Evolutionary conservation across 129 eudicot genomes (phyloP).

Genomic region (Artemisia tridentata): DNA sequence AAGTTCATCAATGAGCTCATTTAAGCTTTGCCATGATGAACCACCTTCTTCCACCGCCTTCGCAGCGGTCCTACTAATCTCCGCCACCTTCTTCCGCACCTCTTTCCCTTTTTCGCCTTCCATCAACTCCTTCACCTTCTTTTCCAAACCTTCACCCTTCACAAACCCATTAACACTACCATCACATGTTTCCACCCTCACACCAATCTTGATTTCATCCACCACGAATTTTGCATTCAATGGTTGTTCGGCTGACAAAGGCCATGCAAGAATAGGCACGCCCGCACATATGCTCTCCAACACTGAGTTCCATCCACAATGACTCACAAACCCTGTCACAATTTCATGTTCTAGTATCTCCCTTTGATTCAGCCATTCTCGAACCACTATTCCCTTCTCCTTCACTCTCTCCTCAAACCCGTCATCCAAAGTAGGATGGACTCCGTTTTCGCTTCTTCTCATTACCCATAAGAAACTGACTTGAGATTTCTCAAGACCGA

Average conservation of each 20-base stretch:
- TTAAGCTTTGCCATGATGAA: constrained; percentile 35
- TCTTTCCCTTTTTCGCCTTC: constrained; percentile 38
- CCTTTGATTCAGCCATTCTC: constrained; percentile 35
- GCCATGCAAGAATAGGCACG: constrained; percentile 40
- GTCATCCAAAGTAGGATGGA: background rate
- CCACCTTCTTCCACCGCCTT: constrained; percentile 43
- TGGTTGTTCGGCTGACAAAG: constrained; percentile 36
- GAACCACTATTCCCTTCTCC: constrained; percentile 23
- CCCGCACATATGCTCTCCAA: constrained; percentile 29
- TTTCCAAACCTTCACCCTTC: constrained; percentile 29
- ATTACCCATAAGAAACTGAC: constrained; percentile 57
- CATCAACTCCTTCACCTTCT: constrained; percentile 48
- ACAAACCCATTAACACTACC: constrained; percentile 42
- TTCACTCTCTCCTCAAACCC: constrained; percentile 25
- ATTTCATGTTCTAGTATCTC: constrained; percentile 29
- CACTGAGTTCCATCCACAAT: constrained; percentile 44
- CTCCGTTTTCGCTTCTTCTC: constrained; percentile 22
- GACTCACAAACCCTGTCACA: constrained; percentile 38
- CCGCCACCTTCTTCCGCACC: constrained; percentile 34
- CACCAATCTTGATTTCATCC: constrained; percentile 38
- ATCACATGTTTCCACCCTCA: constrained; percentile 37
- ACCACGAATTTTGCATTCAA: constrained; percentile 32
- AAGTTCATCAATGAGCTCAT: constrained; percentile 28
- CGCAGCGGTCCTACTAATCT: constrained; percentile 22
- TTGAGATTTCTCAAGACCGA: constrained; percentile 42